Base-by-base conservation (phyloP, 2,329 filamentous ascomycete species). In the Domatiomyces globalis region DNA sequence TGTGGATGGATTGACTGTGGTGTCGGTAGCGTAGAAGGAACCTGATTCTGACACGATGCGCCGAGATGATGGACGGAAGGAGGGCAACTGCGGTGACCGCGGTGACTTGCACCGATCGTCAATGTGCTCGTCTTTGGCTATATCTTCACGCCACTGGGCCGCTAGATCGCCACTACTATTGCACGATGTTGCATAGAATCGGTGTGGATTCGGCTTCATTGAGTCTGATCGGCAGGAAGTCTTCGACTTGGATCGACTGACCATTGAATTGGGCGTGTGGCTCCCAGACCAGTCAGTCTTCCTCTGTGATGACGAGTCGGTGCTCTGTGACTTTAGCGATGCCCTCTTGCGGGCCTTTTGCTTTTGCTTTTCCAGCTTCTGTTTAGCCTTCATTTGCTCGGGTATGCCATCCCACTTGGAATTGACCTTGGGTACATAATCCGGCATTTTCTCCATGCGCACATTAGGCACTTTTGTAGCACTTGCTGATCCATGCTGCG, bases 381-480 rank as follows among this genome's bases (percentile, higher is more conserved):
- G 59, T 50, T 56, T 64, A 12, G 61, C 56, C 56, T 69, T 72
- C 44, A 67, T 56, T 1, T 60, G 54, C 19, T 71, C 66, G 10
- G 74, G 74, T 6, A 76, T 60, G 8, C 74, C 74, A 56, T 77
- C 69, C 74, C 74, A 77, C 61, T 73, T 76, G 25, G 71, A 71
- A 54, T 76, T 77, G 36, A 76, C 73, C 55, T 71, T 75, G 18
- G 74, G 74, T 1, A 76, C 72, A 50, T 63, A 64, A 2, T 66
- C 57, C 5, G 74, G 74, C 39, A 77, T 65, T 56, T 71, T 74
- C 53, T 71, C 67, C 5, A 65, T 58, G 5, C 71, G 69, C 1
- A 71, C 62, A 43, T 66, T 63, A 1, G 67, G 61, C 48, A 70
- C 53, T 36, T 66, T 64, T 10, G 62, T 61, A 27, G 67, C 60